Percentiles rank a stretch among this genome's conserved stretches.
These are phyloP conservation scores for Septoria linicola DNA, from an alignment of 2,329 filamentous ascomycete genomes.

Conservation along the genomic window DNA sequence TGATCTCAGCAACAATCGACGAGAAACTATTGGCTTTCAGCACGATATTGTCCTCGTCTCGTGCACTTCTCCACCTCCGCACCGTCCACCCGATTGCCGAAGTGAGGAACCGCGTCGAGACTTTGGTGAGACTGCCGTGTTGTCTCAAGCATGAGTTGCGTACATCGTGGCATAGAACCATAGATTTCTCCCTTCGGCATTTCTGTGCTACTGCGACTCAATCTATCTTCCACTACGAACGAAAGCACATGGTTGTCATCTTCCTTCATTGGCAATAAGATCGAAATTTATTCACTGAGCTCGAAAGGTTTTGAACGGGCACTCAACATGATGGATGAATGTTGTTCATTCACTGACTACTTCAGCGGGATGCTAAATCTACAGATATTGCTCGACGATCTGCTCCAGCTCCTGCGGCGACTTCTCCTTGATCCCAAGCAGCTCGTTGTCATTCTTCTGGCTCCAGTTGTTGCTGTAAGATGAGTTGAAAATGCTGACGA, in stretches of 20 bases:
- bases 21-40: constrained; percentile 10
- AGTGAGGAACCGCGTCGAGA: constrained; percentile 3
- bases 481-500: constrained; percentile 30
- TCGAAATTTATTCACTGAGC: too few relatives aligned
- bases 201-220: not conserved
- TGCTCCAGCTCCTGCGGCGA: constrained; percentile 33
- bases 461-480: constrained; percentile 39
- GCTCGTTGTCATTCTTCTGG: constrained; percentile 38
- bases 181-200: not conserved
- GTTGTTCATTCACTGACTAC: too few relatives aligned
- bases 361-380: not conserved
- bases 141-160: not conserved
- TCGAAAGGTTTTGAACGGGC: too few relatives aligned
- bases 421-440: constrained; percentile 39
- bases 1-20: constrained; percentile 14
- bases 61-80: constrained; percentile 4
- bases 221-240: too few relatives aligned
- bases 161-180: not conserved
- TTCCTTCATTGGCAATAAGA: too few relatives aligned
- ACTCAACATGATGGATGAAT: too few relatives aligned
- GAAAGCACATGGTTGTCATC: too few relatives aligned
- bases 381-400: constrained; percentile 29
- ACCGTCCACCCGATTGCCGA: constrained; percentile 10
- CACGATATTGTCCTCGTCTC: constrained; percentile 9
- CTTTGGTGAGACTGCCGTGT: not conserved